phyloP scores from a whole-genome alignment of 495 filamentous ascomycete species.

The Neurospora intermedia region DNA sequence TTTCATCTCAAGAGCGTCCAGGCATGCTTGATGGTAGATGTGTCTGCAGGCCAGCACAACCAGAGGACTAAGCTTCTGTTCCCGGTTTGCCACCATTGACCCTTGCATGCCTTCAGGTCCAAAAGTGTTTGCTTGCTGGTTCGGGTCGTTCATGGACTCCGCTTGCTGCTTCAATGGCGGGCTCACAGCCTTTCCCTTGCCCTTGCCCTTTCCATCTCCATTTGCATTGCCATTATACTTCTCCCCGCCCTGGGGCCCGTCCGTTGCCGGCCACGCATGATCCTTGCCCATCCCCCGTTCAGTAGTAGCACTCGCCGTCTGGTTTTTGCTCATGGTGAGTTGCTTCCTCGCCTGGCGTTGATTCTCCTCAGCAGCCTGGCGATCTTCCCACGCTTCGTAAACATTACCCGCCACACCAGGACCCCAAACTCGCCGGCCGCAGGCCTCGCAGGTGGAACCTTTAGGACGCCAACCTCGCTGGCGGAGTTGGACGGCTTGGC shows the following conservation, averaged over 20 bases:
- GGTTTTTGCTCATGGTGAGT: slow-evolving; percentile 15
- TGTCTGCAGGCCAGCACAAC: slow-evolving; percentile 52
- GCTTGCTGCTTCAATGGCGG: slow-evolving; percentile 9
- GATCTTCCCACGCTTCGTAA: slow-evolving; percentile 71
- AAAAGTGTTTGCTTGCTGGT: background rate
- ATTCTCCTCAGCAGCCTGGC: slow-evolving; percentile 39
- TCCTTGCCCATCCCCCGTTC: background rate
- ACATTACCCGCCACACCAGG: slow-evolving; percentile 68
- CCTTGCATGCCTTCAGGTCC: slow-evolving; percentile 6
- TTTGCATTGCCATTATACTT: slow-evolving; percentile 25
- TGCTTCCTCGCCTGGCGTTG: slow-evolving; percentile 22
- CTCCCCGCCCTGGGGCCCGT: background rate
- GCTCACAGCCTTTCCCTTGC: slow-evolving; percentile 19
- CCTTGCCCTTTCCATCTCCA: slow-evolving; percentile 19
- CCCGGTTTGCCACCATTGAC: slow-evolving; percentile 6
- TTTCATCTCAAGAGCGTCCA: slow-evolving; percentile 43
- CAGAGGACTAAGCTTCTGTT: slow-evolving; percentile 34
- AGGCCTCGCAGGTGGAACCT: slow-evolving; percentile 79
- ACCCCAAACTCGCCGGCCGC: slow-evolving; percentile 77
- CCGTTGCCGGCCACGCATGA: background rate
- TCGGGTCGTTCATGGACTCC: background rate
- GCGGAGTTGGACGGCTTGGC: slow-evolving; percentile 60
- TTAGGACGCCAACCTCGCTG: slow-evolving; percentile 82
- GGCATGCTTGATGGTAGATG: slow-evolving; percentile 50
- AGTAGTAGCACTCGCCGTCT: slow-evolving; percentile 12